These are phyloP conservation scores for Sporothrix globosa DNA, from an alignment of 2,329 filamentous ascomycete genomes.

Conservation along the genomic window DNA sequence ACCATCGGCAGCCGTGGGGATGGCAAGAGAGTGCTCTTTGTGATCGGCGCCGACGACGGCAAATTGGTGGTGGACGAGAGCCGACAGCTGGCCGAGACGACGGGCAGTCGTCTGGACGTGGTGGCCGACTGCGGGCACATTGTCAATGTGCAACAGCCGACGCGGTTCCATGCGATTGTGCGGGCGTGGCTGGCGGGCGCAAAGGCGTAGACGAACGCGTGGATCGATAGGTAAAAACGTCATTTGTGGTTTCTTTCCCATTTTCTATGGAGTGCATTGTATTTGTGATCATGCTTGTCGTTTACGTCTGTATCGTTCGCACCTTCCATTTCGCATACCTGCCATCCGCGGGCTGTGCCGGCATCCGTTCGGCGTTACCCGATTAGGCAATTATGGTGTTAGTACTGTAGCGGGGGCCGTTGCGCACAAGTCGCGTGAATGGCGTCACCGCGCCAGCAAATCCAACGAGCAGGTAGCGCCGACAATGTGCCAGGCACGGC, in stretches of 20 bases:
- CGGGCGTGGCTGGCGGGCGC: slow-evolving; percentile 6
- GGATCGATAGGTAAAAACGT: slow-evolving; percentile 4
- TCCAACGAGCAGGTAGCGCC: background rate
- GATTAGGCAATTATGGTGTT: slow-evolving; percentile 31
- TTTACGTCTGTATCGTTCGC: background rate
- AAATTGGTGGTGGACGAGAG: slow-evolving; percentile 26
- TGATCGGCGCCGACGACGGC: slow-evolving; percentile 26
- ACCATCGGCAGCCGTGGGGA: background rate
- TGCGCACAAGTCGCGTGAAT: slow-evolving; percentile 26
- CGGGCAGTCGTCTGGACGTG: slow-evolving; percentile 17
- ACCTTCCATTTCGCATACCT: background rate
- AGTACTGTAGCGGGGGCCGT: slow-evolving; percentile 21
- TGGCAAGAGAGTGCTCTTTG: slow-evolving; percentile 21
- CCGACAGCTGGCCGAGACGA: slow-evolving; percentile 20
- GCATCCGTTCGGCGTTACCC: slow-evolving; percentile 22
- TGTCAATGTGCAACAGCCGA: slow-evolving; percentile 31
- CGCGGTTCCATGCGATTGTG: slow-evolving; percentile 27
- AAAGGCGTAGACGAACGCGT: background rate
- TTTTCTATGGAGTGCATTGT: too few relatives aligned
- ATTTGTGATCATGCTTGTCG: background rate
- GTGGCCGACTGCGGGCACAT: slow-evolving; percentile 28
- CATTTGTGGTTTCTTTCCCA: background rate
- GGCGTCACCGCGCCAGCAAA: slow-evolving; percentile 24
- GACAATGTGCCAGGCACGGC: background rate
- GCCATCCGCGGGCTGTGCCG: slow-evolving; percentile 12